Conservation (phyloP, 2,329 filamentous ascomycete genomes). For the Nakataea oryzae region DNA sequence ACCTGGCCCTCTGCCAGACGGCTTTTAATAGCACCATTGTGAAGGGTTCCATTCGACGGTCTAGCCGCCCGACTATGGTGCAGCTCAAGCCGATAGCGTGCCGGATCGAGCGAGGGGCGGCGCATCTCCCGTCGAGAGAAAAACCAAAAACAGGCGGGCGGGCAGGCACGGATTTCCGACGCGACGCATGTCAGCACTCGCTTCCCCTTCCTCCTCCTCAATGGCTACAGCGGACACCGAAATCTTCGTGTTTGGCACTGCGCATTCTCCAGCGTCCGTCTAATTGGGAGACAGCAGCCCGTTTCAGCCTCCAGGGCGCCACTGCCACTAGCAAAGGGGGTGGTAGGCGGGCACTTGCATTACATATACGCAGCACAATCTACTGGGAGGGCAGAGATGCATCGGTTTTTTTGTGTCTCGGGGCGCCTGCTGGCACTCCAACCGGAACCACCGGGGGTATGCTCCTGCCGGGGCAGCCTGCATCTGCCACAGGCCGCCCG, state of each 20-base stretch:
- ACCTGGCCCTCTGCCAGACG: not conserved
- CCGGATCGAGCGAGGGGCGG: not conserved
- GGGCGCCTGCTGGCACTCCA: not conserved
- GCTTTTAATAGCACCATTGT: not conserved
- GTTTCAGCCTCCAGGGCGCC: not conserved
- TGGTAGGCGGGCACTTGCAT: not conserved
- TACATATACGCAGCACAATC: not conserved
- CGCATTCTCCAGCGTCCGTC: not conserved
- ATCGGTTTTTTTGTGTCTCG: no score
- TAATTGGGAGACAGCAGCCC: not conserved
- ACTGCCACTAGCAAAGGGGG: not conserved
- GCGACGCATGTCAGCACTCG: not conserved
- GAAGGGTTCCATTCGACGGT: not conserved
- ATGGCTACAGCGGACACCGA: no score
- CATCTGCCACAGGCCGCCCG: not conserved
- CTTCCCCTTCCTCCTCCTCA: no score
- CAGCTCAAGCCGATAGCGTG: no score
- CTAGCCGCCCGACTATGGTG: no score
- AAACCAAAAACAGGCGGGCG: not conserved
- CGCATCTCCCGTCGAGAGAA: not conserved
- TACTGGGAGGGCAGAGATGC: not conserved
- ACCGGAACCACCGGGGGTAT: not conserved
- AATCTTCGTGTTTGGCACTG: not conserved
- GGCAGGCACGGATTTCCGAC: not conserved
- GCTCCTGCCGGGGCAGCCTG: not conserved